Evolutionary conservation across 768 basidiomycete species (phyloP).

Genomic region (Calocybe indica): DNA sequence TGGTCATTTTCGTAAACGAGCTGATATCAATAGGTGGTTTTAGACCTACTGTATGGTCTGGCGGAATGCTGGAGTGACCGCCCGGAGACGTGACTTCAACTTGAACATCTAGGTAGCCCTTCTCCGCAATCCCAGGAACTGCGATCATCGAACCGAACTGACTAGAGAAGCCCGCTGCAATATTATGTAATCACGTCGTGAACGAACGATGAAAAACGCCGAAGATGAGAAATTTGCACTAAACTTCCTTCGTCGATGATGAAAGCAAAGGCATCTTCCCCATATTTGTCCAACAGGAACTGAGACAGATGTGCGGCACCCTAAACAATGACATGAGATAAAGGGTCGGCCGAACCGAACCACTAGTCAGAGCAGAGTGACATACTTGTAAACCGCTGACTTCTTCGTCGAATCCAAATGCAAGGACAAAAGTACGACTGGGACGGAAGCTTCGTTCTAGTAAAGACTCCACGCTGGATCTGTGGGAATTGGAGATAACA

Average conservation of each 20-base stretch:
- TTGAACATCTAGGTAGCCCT: conserved; percentile 59
- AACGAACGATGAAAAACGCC: too few relatives aligned
- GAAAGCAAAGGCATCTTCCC: conserved; percentile 66
- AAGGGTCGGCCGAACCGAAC: too few relatives aligned
- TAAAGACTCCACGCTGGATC: conserved; percentile 57
- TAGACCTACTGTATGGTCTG: conserved; percentile 60
- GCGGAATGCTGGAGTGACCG: conserved; percentile 85
- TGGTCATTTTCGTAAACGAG: neutral
- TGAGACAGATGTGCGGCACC: conserved; percentile 47
- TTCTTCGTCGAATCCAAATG: conserved; percentile 79
- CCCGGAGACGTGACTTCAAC: conserved; percentile 68
- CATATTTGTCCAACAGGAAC: conserved; percentile 55
- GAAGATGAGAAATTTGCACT: too few relatives aligned
- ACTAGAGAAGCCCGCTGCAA: too few relatives aligned
- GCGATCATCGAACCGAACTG: conserved; percentile 46
- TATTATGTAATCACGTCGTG: too few relatives aligned
- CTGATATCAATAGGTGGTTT: neutral
- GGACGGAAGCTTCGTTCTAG: conserved; percentile 61
- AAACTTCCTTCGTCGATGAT: conserved; percentile 85
- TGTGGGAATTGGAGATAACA: conserved; percentile 9
- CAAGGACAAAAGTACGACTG: conserved; percentile 51
- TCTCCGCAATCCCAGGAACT: conserved; percentile 63
- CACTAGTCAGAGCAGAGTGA: too few relatives aligned
- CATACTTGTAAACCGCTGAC: conserved; percentile 42
- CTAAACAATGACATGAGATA: conserved; percentile 20